Base-by-base conservation (phyloP, 805 yeast genomes). In the Spencermartinsiella europaea region DNA sequence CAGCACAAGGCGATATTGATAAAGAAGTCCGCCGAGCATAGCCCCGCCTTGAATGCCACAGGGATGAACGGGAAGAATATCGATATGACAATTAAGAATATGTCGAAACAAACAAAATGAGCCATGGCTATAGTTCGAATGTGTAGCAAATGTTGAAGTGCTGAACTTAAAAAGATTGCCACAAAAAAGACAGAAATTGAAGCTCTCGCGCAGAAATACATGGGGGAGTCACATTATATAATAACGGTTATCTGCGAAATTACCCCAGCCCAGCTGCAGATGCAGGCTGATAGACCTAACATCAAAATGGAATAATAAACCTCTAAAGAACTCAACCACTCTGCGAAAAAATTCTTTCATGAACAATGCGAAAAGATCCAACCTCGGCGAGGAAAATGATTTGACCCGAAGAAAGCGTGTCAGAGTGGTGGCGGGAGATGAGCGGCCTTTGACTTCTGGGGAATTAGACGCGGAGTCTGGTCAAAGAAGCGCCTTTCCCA, bases 1-100 rank as follows among this genome's bases (percentile, higher is more conserved):
- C 77, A 58, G 63, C 88, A 83, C 25, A 86, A 72, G 4, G 83
- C 79, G 40, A 86, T 70, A 64, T 85, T 86, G 58, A 87, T 82
- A 46, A 80, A 63, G 44, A 55, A 70, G 59, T 86, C 95, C 5
- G 81, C 78, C 1, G 90, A 80, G 51, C 83, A 80, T 44, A 83
- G 48, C 2, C 95, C 95, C 45, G 83, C 72, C 60, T 84, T 83
- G 52, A 85, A 67, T 57, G 79, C 72, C 16, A 86, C 95, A 1
- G 95, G 88, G 44, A 86, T 61, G 0, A 95, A 95, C 0, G 95
- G 95, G 57, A 83, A 72, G 56, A 86, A 62, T 41, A 85, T 74
- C 1, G 93, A 85, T 41, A 86, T 56, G 7, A 86, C 67, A 15
- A 82, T 84, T 38, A 86, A 72, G 15, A 84, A 62, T 63, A 85